Evolutionary conservation across 2,329 filamentous ascomycete species (phyloP), one percentile per base, ranked within the genome.

Genomic region (Apiospora sp.): DNA sequence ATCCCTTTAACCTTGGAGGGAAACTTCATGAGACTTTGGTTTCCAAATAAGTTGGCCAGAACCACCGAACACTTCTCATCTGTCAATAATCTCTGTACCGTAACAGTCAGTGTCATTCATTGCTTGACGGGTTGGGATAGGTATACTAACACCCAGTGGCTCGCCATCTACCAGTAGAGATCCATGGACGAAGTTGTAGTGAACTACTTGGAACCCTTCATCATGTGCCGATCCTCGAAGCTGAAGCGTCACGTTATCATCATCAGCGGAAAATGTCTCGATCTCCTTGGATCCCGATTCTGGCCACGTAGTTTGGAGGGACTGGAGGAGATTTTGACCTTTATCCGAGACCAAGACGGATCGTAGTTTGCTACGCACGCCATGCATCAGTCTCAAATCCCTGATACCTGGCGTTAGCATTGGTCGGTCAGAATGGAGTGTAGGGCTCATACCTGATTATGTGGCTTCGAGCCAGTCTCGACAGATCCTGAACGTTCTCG

Each of bases 1-100:
- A 92, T 91, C 0, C 87, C 89, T 0, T 77, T 78, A 0, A 89
- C 73, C 0, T 74, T 72, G 0, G 91, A 92, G 0, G 90, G 87
- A 27, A 80, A 88, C 0, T 86, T 87, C 0, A 86, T 83, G 0
- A 92, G 83, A 37, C 83, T 82, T 19, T 87, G 85, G 1, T 85
- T 80, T 0, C 87, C 87, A 75, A 93, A 92, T 0, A 93, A 82
- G 4, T 85, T 82, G 7, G 80, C 78, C 10, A 92, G 81, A 1
- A 79, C 76, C 0, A 75, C 70, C 0, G 75, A 75, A 48, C 73
- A 75, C 54, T 75, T 68, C 0, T 73, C 61, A 43, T 78, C 76
- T 80, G 78, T 16, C 74, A 73, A 1, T 83, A 83, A n/a, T 85
- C 77, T 61, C 84, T 85, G 49, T 87, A 85, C 1, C 1, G n/a